Percentiles rank a stretch among this genome's conserved stretches.
Evolutionary conservation across 2,329 filamentous ascomycete genomes (phyloP).

Genomic region (Bipolaris oryzae): DNA sequence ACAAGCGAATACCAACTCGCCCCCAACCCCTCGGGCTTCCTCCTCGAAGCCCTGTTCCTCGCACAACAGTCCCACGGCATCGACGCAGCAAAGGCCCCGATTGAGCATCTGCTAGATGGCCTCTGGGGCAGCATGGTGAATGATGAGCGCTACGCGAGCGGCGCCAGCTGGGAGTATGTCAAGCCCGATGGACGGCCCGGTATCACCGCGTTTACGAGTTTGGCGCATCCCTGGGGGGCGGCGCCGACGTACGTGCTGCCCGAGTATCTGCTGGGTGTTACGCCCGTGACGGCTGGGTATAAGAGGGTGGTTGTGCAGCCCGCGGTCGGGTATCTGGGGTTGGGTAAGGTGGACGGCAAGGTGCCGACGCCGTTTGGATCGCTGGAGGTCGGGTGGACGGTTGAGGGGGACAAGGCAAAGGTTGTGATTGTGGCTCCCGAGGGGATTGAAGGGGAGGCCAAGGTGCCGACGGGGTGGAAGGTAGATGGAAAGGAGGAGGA

Average conservation of each 20-base stretch:
- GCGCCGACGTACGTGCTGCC: slow-evolving; percentile 54
- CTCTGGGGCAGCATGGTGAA: slow-evolving; percentile 54
- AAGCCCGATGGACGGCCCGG: slow-evolving; percentile 49
- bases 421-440: neutral
- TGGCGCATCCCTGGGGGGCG: slow-evolving; percentile 54
- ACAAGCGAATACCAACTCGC: slow-evolving; percentile 25
- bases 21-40: slow-evolving; percentile 56
- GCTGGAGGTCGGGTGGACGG: neutral
- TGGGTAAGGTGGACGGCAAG: neutral
- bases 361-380: slow-evolving; percentile 2
- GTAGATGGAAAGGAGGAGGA: neutral
- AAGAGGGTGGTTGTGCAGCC: slow-evolving; percentile 6
- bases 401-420: neutral
- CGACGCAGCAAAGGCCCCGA: slow-evolving; percentile 11
- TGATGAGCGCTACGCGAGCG: slow-evolving; percentile 45
- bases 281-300: slow-evolving; percentile 17
- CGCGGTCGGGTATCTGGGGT: neutral
- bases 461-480: neutral
- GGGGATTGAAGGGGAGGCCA: neutral
- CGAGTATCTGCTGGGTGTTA: slow-evolving; percentile 26
- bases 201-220: slow-evolving; percentile 51
- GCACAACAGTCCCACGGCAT: slow-evolving; percentile 24
- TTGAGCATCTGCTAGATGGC: slow-evolving; percentile 42
- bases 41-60: slow-evolving; percentile 48
- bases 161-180: slow-evolving; percentile 56